A percentile compares a stretch with the other conserved stretches of the same genome.
These are phyloP conservation scores for Bruguiera gymnorhiza DNA, from an alignment of 345 rosid genomes.

Conservation along the genomic window DNA sequence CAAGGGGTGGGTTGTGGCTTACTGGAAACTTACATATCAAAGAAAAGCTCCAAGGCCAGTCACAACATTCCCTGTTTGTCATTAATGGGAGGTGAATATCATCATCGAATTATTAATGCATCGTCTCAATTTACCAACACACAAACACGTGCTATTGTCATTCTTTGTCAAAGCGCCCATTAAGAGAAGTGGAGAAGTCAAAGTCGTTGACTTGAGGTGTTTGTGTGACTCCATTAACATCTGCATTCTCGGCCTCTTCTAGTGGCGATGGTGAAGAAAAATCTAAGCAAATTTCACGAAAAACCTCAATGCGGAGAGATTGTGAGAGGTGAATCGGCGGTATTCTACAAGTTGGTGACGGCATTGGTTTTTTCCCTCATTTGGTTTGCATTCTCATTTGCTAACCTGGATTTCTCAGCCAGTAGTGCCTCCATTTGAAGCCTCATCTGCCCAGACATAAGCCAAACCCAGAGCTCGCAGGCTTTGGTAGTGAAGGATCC, in stretches of 20 bases:
- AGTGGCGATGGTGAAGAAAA: slow-evolving; percentile 61
- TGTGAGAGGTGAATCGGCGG: slow-evolving; percentile 76
- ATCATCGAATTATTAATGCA: not conserved
- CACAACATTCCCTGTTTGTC: not conserved
- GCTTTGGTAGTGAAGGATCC: too few species aligned
- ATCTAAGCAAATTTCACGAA: slow-evolving; percentile 67
- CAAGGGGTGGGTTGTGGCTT: too few species aligned
- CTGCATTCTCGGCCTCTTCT: slow-evolving; percentile 25
- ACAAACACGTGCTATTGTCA: not conserved
- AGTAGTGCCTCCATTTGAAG: slow-evolving; percentile 88
- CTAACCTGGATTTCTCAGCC: slow-evolving; percentile 79
- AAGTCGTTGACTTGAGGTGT: slow-evolving; percentile 12
- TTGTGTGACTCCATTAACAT: slow-evolving; percentile 6
- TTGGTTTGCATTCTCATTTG: slow-evolving; percentile 77
- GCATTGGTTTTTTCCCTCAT: slow-evolving; percentile 82
- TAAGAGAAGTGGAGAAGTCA: slow-evolving; percentile 40
- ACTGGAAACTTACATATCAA: too few species aligned
- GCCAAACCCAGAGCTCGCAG: not conserved
- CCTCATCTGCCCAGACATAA: slow-evolving; percentile 56
- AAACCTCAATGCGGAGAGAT: slow-evolving; percentile 66
- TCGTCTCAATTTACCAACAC: not conserved
- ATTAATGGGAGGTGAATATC: slow-evolving; percentile 11
- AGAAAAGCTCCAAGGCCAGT: not conserved
- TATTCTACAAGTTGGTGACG: slow-evolving; percentile 81
- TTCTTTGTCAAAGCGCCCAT: slow-evolving; percentile 41